Base-by-base conservation (phyloP, 176 grass and related monocot genomes). In the Oryza punctata region DNA sequence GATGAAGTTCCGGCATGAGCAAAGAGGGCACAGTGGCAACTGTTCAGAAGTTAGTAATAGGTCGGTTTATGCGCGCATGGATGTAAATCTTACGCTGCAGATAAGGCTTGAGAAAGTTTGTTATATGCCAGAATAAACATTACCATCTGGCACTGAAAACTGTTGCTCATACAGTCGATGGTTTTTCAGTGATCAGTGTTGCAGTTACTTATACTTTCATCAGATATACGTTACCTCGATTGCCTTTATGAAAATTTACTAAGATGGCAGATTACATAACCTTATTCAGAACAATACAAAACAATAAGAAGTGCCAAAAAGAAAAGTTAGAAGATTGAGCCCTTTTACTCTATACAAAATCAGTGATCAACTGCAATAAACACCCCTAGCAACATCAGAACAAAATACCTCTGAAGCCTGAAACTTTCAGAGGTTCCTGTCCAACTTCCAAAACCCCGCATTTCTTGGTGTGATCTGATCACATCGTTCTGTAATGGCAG, bases 401-500 rank as follows among this genome's bases (percentile, higher is more conserved):
- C 57, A 79, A 60, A 60, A 41, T 76, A 49, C 65, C 1, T n/a
- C 50, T 76, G 41, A 38, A n/a, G 19, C 52, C 52, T 59, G 52
- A 59, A 19, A 80, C 63, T 76, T 79, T 77, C 25, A 88, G 70
- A 12, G 78, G 63, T 41, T 82, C 49, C 0, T 16, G 35, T 67
- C 75, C 27, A 79, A 60, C 50, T 50, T 81, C 40, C 64, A 80
- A 69, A 81, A 12, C 32, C 45, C 30, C 63, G 24, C 73, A 3
- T 73, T 38, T 24, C 57, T 52, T 63, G 38, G 12, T 13, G n/a
- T 29, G n/a, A 71, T 89, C 88, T 29, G 15, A 76, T 89, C 88
- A 97, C 76, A 97, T 88, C 63, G 92, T 69, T 72, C 11, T 94
- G 82, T 88, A 97, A 46, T 85, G 94, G 87, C 94, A 97, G 16